These are phyloP conservation scores for Neopestalotiopsis rosae DNA, from an alignment of 2,329 filamentous ascomycete genomes.

Conservation along the genomic window DNA sequence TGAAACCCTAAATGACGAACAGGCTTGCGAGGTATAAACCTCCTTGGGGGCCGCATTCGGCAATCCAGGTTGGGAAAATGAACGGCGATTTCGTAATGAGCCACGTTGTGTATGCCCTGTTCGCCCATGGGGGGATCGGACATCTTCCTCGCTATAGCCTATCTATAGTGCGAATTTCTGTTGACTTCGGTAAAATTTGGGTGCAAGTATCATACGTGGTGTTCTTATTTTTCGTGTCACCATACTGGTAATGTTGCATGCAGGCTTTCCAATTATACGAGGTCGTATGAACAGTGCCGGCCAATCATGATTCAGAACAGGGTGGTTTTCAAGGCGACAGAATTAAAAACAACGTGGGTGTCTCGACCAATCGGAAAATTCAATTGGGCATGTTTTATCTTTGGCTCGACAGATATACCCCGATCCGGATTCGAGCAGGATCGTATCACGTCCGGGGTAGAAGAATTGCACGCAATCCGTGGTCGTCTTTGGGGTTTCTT, in stretches of 20 bases:
- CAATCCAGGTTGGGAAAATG: no score
- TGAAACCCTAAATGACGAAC: no score
- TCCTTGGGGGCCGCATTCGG: no score
- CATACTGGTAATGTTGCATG: background rate
- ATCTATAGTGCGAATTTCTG: background rate
- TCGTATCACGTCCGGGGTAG: background rate
- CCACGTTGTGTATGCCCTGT: no score
- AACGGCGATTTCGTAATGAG: no score
- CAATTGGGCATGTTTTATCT: background rate
- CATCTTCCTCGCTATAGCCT: no score
- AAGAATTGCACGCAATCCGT: background rate
- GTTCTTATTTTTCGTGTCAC: background rate
- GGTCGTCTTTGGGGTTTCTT: no score
- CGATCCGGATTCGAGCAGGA: background rate
- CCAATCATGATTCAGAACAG: background rate
- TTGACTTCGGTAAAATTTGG: background rate
- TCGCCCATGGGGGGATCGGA: no score
- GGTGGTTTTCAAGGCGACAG: background rate
- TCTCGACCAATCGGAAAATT: slow-evolving; percentile 2
- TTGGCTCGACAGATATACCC: background rate
- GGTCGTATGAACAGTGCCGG: background rate
- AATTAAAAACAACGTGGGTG: background rate
- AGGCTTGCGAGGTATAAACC: no score
- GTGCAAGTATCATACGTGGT: background rate
- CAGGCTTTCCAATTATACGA: background rate